Percentiles rank a stretch among this genome's conserved stretches.
Evolutionary conservation across 2,329 filamentous ascomycete species (phyloP).

Genomic region (Graphilbum fragrans): DNA sequence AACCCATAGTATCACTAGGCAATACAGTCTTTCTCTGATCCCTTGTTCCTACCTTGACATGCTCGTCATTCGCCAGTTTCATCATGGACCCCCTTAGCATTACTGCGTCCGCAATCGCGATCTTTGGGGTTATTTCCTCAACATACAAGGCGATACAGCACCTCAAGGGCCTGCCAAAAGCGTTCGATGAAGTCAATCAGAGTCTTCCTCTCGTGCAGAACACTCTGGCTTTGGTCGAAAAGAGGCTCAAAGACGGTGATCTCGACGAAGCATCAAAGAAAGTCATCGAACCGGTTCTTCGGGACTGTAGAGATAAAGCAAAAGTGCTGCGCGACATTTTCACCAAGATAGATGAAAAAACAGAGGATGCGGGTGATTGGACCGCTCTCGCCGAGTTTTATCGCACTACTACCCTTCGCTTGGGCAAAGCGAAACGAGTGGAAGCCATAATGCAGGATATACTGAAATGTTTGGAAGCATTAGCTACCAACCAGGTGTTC

Average conservation of each 20-base stretch:
- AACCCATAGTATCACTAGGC: too few relatives aligned
- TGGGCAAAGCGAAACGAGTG: background rate
- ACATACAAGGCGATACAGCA: background rate
- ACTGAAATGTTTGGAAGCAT: background rate
- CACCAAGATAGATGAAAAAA: background rate
- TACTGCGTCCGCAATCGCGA: background rate
- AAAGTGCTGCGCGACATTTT: background rate
- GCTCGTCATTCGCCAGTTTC: background rate
- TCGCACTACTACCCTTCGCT: background rate
- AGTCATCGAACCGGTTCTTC: background rate
- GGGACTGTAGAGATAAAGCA: background rate
- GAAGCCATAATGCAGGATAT: background rate
- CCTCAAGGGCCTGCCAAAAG: background rate
- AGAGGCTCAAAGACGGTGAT: too few relatives aligned
- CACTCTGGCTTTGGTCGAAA: too few relatives aligned
- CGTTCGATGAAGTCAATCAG: too few relatives aligned
- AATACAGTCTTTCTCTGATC: too few relatives aligned
- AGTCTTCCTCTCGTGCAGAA: too few relatives aligned
- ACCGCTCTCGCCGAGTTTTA: background rate
- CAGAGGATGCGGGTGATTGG: too few relatives aligned
- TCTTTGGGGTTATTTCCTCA: background rate
- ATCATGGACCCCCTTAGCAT: conserved; percentile 2
- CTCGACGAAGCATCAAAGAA: background rate
- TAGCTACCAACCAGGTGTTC: too few relatives aligned
- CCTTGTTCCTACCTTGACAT: too few relatives aligned